Percentiles rank a stretch among this genome's conserved stretches.
Evolutionary conservation across 768 basidiomycete genomes (phyloP).

Genomic region (Chiua virens): DNA sequence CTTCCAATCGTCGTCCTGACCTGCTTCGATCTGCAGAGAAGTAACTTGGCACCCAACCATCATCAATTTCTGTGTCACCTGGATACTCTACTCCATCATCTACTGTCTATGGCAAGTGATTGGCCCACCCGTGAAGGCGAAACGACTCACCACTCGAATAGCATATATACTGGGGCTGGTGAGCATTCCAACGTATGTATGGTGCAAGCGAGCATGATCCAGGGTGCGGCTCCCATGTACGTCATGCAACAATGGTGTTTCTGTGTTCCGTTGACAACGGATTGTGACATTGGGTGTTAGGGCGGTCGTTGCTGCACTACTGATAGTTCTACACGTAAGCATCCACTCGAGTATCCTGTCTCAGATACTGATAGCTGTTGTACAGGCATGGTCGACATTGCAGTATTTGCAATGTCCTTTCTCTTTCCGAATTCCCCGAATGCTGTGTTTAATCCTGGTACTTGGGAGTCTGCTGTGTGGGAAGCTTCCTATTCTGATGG

Average conservation of each 20-base stretch:
- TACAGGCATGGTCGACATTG: constrained; percentile 40
- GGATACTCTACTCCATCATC: constrained; percentile 54
- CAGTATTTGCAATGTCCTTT: constrained; percentile 20
- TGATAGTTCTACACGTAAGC: constrained; percentile 43
- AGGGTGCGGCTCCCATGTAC: constrained; percentile 55
- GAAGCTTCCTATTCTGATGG: constrained; percentile 8
- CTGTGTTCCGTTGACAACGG: background rate
- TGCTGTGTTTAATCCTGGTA: constrained; percentile 28
- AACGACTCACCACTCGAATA: constrained; percentile 18
- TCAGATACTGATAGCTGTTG: constrained; percentile 3
- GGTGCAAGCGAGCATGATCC: constrained; percentile 52
- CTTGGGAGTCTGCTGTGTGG: background rate
- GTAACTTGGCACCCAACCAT: constrained; percentile 49
- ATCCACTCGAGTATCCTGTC: background rate
- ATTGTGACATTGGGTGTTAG: constrained; percentile 22
- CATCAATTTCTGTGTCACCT: constrained; percentile 57
- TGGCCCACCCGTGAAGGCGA: background rate
- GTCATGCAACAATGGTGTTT: constrained; percentile 10
- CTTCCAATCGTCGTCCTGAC: constrained; percentile 50
- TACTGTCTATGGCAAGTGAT: constrained; percentile 51
- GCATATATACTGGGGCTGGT: constrained; percentile 33
- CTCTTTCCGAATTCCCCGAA: constrained; percentile 23
- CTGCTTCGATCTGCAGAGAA: constrained; percentile 41
- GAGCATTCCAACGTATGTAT: constrained; percentile 40
- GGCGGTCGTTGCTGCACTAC: constrained; percentile 42